A percentile compares a stretch with the other conserved stretches of the same genome.
Conservation (phyloP, 2,329 filamentous ascomycete species). For the Aspergillus chevalieri region DNA sequence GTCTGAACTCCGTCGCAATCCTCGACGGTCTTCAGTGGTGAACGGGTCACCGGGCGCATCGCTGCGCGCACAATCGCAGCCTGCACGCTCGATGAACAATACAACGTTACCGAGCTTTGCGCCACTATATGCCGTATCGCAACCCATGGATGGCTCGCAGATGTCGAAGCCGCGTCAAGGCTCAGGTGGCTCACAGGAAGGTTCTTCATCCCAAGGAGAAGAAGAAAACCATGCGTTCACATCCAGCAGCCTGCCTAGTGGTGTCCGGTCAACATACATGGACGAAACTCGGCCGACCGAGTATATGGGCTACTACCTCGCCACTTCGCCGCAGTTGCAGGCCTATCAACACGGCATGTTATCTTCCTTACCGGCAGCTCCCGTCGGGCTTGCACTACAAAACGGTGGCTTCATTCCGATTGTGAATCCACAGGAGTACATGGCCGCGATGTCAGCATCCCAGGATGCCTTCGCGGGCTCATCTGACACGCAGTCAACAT, state of each 20-base stretch:
- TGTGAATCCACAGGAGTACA: slow-evolving; percentile 30
- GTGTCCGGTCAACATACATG: slow-evolving; percentile 25
- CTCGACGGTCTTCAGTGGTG: slow-evolving; percentile 39
- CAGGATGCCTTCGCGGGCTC: slow-evolving; percentile 17
- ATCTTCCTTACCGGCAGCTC: slow-evolving; percentile 31
- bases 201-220: slow-evolving; percentile 21
- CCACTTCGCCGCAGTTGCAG: slow-evolving; percentile 38
- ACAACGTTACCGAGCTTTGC: slow-evolving; percentile 25
- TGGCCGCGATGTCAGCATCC: slow-evolving; percentile 17
- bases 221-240: slow-evolving; percentile 26
- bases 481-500: neutral
- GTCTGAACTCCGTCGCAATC: slow-evolving; percentile 41
- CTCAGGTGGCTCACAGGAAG: slow-evolving; percentile 26
- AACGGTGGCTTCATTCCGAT: slow-evolving; percentile 32
- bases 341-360: slow-evolving; percentile 35
- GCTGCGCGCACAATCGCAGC: slow-evolving; percentile 46
- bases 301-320: slow-evolving; percentile 42
- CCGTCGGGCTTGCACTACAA: slow-evolving; percentile 35
- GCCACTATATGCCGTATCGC: slow-evolving; percentile 27
- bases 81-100: slow-evolving; percentile 40
- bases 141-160: slow-evolving; percentile 24
- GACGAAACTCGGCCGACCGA: slow-evolving; percentile 38
- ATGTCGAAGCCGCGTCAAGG: slow-evolving; percentile 18
- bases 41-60: slow-evolving; percentile 38
- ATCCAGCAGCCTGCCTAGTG: slow-evolving; percentile 28